A percentile compares a stretch with the other conserved stretches of the same genome.
Conservation (phyloP, 768 basidiomycete species). For the Clavulina sp. region DNA sequence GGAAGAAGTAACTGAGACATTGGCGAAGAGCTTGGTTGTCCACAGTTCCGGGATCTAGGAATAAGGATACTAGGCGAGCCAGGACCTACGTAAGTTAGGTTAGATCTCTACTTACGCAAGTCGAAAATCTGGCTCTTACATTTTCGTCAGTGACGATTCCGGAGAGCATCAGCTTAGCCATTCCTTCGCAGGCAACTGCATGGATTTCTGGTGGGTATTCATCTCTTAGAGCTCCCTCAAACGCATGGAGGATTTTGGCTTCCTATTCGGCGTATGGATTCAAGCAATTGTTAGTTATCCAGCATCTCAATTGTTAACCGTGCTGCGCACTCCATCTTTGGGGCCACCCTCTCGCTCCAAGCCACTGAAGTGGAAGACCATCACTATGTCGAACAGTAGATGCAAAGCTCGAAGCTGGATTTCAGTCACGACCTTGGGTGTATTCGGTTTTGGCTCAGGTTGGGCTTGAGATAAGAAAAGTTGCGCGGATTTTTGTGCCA, state of each 20-base stretch:
- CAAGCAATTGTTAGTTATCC: too few relatives aligned
- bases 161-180: slow-evolving; percentile 70
- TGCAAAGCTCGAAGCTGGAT: slow-evolving; percentile 30
- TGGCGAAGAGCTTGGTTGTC: slow-evolving; percentile 75
- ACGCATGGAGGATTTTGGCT: slow-evolving; percentile 47
- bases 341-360: slow-evolving; percentile 25
- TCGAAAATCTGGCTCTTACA: slow-evolving; percentile 26
- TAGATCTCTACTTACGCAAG: neutral
- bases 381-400: slow-evolving; percentile 69
- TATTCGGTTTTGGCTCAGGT: slow-evolving; percentile 39
- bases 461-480: slow-evolving; percentile 68
- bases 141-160: slow-evolving; percentile 57
- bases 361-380: slow-evolving; percentile 59
- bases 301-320: neutral
- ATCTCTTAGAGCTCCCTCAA: slow-evolving; percentile 32
- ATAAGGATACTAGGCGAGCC: slow-evolving; percentile 35
- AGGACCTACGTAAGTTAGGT: slow-evolving; percentile 23
- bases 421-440: slow-evolving; percentile 27
- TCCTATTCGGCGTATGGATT: slow-evolving; percentile 18
- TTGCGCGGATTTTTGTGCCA: slow-evolving; percentile 45
- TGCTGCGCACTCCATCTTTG: slow-evolving; percentile 9
- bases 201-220: slow-evolving; percentile 43
- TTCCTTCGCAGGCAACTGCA: slow-evolving; percentile 57
- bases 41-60: slow-evolving; percentile 62
- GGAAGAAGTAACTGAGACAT: slow-evolving; percentile 74